Evolutionary conservation across 345 rosid species (phyloP).

Genomic region (Heritiera littoralis): DNA sequence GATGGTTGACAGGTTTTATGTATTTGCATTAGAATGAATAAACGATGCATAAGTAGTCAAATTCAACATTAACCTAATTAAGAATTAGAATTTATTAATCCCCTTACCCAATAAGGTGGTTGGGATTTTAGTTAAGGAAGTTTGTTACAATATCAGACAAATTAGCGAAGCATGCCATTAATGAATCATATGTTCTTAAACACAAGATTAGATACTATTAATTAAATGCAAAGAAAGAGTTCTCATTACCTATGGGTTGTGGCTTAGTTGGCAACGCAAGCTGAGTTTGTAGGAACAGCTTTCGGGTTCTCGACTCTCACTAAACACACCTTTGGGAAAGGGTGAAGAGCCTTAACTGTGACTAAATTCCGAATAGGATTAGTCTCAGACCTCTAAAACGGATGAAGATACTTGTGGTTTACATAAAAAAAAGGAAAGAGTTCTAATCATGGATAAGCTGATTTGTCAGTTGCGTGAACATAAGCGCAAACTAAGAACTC

Average conservation of each 20-base stretch:
- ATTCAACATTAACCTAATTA: not conserved
- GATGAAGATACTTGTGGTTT: too few species aligned
- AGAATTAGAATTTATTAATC: not conserved
- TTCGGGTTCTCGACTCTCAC: too few species aligned
- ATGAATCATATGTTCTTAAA: not conserved
- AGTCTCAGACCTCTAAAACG: too few species aligned
- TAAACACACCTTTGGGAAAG: too few species aligned
- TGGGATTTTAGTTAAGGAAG: not conserved
- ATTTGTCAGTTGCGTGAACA: not conserved
- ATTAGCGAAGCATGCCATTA: not conserved
- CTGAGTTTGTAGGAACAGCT: too few species aligned
- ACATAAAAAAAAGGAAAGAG: not conserved
- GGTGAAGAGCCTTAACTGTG: too few species aligned
- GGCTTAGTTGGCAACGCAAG: too few species aligned
- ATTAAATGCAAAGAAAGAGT: not conserved
- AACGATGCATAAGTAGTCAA: not conserved
- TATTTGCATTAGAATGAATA: not conserved
- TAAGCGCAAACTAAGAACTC: not conserved
- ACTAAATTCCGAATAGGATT: too few species aligned
- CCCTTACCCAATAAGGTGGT: not conserved
- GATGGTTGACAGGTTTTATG: constrained; percentile 7
- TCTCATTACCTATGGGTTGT: too few species aligned
- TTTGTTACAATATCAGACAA: not conserved
- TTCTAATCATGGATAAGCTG: not conserved
- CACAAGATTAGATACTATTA: not conserved